These are phyloP conservation scores for Albifimbria verrucaria DNA, from an alignment of 2,329 filamentous ascomycete species.

Conservation along the genomic window DNA sequence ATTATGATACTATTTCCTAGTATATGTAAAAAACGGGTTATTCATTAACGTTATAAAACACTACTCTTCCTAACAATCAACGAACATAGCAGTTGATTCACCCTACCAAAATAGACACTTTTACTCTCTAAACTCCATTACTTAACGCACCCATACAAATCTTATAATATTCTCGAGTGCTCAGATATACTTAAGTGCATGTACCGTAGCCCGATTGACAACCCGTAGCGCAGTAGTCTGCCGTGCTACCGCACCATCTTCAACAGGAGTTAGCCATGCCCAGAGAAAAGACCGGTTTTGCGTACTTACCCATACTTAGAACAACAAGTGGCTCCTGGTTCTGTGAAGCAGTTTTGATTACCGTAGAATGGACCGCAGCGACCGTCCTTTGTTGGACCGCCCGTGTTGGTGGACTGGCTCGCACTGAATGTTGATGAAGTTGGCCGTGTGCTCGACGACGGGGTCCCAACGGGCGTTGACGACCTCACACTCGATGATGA, in stretches of 20 bases:
- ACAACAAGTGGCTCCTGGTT: slow-evolving; percentile 23
- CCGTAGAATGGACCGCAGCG: slow-evolving; percentile 23
- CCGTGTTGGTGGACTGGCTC: slow-evolving; percentile 5
- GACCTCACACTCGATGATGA: too few relatives aligned
- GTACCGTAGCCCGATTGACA: slow-evolving; percentile 32
- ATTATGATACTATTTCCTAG: too few relatives aligned
- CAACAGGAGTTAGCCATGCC: neutral
- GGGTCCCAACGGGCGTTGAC: neutral
- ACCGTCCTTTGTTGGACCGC: slow-evolving; percentile 14
- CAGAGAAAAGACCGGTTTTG: neutral
- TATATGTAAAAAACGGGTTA: too few relatives aligned
- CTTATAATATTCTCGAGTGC: too few relatives aligned
- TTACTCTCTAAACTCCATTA: too few relatives aligned
- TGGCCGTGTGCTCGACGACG: slow-evolving; percentile 2
- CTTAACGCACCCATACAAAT: too few relatives aligned
- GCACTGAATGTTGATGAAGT: neutral
- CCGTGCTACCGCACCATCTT: slow-evolving; percentile 34
- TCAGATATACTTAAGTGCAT: slow-evolving; percentile 15
- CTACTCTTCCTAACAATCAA: too few relatives aligned
- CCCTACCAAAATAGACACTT: too few relatives aligned
- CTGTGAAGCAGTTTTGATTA: slow-evolving; percentile 18
- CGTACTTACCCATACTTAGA: slow-evolving; percentile 17
- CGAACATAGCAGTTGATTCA: too few relatives aligned
- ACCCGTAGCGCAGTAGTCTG: slow-evolving; percentile 34
- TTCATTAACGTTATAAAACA: too few relatives aligned